Percentiles rank a stretch among this genome's conserved stretches.
phyloP scores from a whole-genome alignment of 139 green algal species.

The Chlamydomonas schloesseri region DNA sequence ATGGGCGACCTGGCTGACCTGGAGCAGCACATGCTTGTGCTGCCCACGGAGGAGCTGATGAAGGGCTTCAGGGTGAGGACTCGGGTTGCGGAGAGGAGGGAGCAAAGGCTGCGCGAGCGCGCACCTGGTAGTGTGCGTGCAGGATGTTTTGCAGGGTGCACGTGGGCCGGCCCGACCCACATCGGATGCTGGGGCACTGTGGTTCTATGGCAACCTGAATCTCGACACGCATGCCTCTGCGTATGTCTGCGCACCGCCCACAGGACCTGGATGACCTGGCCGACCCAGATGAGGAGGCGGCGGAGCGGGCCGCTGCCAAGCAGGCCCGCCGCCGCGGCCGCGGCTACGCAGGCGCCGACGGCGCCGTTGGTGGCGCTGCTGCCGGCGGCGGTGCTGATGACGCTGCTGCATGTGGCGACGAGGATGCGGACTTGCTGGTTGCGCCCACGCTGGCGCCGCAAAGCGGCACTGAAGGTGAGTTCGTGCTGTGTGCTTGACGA shows the following conservation, averaged over 20 bases:
- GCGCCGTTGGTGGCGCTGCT: background rate
- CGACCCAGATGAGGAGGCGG: background rate
- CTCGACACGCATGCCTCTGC: too few species aligned
- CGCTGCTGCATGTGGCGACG: background rate
- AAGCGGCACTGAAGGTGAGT: background rate
- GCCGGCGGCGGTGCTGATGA: background rate
- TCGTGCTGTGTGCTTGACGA: too few species aligned
- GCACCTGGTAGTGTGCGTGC: too few species aligned
- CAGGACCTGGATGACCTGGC: slow-evolving; percentile 17
- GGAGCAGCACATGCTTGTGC: slow-evolving; percentile 36
- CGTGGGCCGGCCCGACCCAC: too few species aligned
- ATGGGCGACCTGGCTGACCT: slow-evolving; percentile 32
- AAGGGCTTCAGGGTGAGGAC: background rate
- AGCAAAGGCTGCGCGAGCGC: too few species aligned
- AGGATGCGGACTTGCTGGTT: slow-evolving; percentile 64
- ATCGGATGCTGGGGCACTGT: too few species aligned
- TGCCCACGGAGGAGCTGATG: background rate
- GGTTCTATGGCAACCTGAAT: too few species aligned
- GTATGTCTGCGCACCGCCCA: background rate
- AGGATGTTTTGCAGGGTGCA: too few species aligned
- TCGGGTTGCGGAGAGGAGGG: too few species aligned
- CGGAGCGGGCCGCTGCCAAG: too few species aligned
- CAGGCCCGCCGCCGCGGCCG: too few species aligned
- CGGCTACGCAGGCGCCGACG: too few species aligned
- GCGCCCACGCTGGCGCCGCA: slow-evolving; percentile 58